Percentiles rank a stretch among this genome's conserved stretches.
phyloP scores from a whole-genome alignment of 371 early-diverging fungal species.

The Saksenaea vasiformis region DNA sequence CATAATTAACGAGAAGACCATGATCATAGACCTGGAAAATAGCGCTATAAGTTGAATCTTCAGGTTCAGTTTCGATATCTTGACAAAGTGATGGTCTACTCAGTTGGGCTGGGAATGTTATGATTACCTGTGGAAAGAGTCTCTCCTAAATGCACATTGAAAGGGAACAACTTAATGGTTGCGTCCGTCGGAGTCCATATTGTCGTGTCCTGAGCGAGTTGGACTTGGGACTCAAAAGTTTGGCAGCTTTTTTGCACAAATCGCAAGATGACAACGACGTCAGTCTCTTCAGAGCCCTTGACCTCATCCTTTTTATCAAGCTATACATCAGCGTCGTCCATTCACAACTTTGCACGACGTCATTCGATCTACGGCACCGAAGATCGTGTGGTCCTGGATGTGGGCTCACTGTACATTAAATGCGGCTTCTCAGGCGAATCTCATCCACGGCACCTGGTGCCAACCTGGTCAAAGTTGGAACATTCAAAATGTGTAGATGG shows the following conservation, averaged over 20 bases:
- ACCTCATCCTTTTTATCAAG: conserved; percentile 41
- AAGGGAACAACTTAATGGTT: no score
- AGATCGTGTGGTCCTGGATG: conserved; percentile 86
- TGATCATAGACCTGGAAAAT: no score
- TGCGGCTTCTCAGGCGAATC: conserved; percentile 90
- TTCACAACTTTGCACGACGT: conserved; percentile 51
- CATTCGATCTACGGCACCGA: conserved; percentile 75
- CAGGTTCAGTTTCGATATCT: no score
- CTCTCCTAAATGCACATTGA: no score
- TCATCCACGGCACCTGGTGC: conserved; percentile 72
- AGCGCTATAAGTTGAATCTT: no score
- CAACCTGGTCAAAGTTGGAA: conserved; percentile 48
- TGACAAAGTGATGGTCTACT: no score
- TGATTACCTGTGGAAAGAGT: no score
- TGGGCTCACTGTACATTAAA: conserved; percentile 82
- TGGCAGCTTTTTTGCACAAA: background rate
- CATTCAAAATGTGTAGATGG: conserved; percentile 36
- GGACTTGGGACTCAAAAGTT: no score
- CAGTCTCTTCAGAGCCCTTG: conserved; percentile 44
- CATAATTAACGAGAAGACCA: no score
- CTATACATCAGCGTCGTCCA: conserved; percentile 36
- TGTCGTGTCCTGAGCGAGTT: no score
- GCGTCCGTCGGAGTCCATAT: no score
- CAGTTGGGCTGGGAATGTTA: no score
- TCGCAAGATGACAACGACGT: conserved; percentile 44